Evolutionary conservation across 768 basidiomycete species (phyloP).

Genomic region (Hypsizygus marmoreus): DNA sequence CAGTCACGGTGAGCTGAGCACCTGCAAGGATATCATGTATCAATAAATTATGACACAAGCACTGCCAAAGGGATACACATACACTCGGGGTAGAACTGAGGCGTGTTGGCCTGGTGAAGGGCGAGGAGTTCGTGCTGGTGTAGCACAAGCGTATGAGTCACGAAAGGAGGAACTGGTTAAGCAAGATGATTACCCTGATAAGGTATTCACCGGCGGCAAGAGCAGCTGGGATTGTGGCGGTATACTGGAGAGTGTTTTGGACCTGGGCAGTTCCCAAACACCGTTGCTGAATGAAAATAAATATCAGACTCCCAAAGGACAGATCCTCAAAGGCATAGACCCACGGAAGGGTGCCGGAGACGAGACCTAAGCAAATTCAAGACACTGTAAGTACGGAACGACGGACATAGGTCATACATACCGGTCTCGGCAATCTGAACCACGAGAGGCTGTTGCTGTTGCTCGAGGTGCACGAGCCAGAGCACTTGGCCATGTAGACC

Average conservation of each 20-base stretch:
- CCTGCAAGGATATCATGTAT: conserved; percentile 11
- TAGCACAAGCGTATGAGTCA: not conserved
- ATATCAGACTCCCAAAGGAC: not conserved
- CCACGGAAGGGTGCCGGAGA: conserved; percentile 33
- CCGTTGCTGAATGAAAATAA: conserved; percentile 20
- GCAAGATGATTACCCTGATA: conserved; percentile 29
- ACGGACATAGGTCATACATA: conserved; percentile 3
- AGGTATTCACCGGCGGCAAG: conserved; percentile 38
- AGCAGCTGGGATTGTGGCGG: conserved; percentile 33
- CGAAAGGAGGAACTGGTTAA: not conserved
- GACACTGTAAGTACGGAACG: too few relatives aligned
- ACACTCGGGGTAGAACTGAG: conserved; percentile 44
- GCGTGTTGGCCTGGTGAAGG: conserved; percentile 39
- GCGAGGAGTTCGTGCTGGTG: conserved; percentile 36
- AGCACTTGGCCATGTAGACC: conserved; percentile 40
- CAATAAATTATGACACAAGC: not conserved
- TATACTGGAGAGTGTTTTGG: conserved; percentile 28
- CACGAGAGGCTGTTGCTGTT: conserved; percentile 34
- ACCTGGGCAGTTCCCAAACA: conserved; percentile 30
- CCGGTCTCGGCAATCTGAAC: conserved; percentile 40
- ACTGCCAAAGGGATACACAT: conserved; percentile 16
- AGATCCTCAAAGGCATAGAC: not conserved
- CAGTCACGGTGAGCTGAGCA: conserved; percentile 38
- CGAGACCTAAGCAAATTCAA: conserved; percentile 5
- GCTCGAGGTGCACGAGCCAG: conserved; percentile 30